phyloP scores from a whole-genome alignment of 495 filamentous ascomycete genomes.

The Trichoderma erinaceum region DNA sequence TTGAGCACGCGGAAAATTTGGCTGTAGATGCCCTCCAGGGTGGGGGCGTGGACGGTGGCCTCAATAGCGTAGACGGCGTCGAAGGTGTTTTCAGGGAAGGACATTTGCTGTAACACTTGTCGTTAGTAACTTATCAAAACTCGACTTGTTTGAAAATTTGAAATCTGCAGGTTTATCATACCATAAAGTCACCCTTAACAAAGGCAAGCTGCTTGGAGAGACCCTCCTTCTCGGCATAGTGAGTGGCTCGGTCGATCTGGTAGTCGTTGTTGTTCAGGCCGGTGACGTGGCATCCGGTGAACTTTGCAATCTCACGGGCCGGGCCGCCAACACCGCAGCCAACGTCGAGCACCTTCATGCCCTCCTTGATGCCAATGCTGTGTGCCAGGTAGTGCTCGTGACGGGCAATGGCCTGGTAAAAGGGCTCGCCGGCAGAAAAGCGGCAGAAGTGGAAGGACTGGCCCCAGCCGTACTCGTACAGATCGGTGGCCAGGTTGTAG shows the following conservation, averaged over 20 bases:
- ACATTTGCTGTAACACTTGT: conserved; percentile 99
- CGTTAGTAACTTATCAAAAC: conserved; percentile 17
- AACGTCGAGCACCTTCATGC: conserved; percentile 90
- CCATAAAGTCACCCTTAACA: conserved; percentile 97
- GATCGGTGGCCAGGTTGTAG: conserved; percentile 95
- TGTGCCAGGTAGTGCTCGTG: conserved; percentile 98
- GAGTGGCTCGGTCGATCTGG: conserved; percentile 90
- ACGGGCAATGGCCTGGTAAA: conserved; percentile 89
- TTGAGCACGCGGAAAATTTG: conserved; percentile 95
- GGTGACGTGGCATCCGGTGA: conserved; percentile 81
- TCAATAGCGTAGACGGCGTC: conserved; percentile 98
- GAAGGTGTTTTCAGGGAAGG: conserved; percentile 83
- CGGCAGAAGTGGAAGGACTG: conserved; percentile 97
- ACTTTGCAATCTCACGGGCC: conserved; percentile 95
- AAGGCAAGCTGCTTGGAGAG: conserved; percentile 77
- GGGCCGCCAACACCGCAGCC: conserved; percentile 97
- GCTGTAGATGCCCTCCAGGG: conserved; percentile 87
- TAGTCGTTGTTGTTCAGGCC: conserved; percentile 99
- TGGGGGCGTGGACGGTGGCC: conserved; percentile 92
- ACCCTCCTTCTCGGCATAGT: conserved; percentile 76
- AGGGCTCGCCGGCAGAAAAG: conserved; percentile 80
- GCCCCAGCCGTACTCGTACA: conserved; percentile 97
- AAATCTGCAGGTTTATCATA: conserved; percentile 26
- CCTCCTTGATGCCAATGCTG: conserved; percentile 76
- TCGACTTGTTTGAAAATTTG: neutral